Conservation (phyloP, 192 early-diverging fungal species). For the Podochytrium sp. region DNA sequence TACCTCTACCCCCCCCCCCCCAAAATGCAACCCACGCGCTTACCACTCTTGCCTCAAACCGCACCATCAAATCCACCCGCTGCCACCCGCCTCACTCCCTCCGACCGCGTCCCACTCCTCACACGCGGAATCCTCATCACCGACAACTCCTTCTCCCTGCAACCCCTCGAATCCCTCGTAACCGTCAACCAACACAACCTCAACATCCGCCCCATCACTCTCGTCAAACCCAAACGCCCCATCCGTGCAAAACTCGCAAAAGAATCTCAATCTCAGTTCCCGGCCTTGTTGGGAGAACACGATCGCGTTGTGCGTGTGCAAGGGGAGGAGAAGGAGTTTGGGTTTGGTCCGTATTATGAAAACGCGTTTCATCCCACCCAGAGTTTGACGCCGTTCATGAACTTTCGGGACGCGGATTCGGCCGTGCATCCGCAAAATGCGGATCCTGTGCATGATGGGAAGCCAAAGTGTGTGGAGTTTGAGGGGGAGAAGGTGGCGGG, state of each 20-base stretch:
- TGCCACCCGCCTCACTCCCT: too few relatives aligned
- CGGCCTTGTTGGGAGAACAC: not conserved
- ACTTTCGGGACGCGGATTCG: not conserved
- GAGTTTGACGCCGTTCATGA: not conserved
- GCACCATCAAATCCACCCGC: too few relatives aligned
- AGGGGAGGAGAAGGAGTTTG: not conserved
- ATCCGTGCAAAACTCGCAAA: not conserved
- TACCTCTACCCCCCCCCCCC: too few relatives aligned
- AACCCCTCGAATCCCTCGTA: not conserved
- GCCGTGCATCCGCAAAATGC: not conserved
- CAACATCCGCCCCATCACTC: not conserved
- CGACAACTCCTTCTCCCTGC: not conserved
- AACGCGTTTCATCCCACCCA: not conserved
- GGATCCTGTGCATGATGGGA: constrained; percentile 11
- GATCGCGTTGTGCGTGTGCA: too few relatives aligned
- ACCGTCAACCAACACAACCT: not conserved
- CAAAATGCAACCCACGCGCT: too few relatives aligned
- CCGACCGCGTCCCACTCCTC: not conserved
- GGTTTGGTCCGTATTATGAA: not conserved
- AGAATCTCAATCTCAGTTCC: not conserved
- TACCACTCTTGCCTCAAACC: too few relatives aligned
- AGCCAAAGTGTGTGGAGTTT: not conserved
- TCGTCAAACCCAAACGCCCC: not conserved
- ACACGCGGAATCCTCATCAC: not conserved
- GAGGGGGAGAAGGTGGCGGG: not conserved